Conservation (phyloP, 176 grass and related monocot genomes). For the Hyparrhenia diplandra region DNA sequence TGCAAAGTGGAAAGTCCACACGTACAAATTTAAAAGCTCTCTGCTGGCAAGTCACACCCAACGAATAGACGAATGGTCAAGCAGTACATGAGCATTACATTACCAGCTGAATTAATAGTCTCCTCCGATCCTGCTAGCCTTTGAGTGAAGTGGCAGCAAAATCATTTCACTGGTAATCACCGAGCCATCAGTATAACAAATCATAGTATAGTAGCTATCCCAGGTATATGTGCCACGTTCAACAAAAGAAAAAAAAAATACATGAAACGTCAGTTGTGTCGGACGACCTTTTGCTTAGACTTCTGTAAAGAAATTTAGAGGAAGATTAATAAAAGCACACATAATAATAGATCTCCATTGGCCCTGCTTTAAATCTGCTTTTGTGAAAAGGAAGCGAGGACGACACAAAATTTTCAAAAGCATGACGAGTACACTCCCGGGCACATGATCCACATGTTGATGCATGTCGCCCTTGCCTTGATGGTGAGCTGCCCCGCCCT, state of each 20-base stretch:
- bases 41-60: neutral
- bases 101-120: neutral
- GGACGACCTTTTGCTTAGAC: neutral
- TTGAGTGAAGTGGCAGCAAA: neutral
- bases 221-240: neutral
- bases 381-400: neutral
- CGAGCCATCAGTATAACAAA: neutral
- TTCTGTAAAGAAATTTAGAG: neutral
- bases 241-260: neutral
- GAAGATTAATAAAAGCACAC: neutral
- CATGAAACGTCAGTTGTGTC: neutral
- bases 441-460: constrained; percentile 30
- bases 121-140: neutral
- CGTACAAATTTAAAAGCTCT: neutral
- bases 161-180: neutral
- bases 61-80: neutral
- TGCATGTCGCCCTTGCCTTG: neutral
- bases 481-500: neutral
- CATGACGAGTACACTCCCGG: neutral
- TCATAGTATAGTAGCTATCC: neutral
- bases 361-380: neutral
- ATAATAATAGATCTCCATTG: neutral
- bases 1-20: neutral
- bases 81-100: neutral
- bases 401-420: neutral